Percentiles rank a stretch among this genome's conserved stretches.
These are phyloP conservation scores for Pythium plurisporium DNA, from an alignment of 352 stramenopile species.

Conservation along the genomic window DNA sequence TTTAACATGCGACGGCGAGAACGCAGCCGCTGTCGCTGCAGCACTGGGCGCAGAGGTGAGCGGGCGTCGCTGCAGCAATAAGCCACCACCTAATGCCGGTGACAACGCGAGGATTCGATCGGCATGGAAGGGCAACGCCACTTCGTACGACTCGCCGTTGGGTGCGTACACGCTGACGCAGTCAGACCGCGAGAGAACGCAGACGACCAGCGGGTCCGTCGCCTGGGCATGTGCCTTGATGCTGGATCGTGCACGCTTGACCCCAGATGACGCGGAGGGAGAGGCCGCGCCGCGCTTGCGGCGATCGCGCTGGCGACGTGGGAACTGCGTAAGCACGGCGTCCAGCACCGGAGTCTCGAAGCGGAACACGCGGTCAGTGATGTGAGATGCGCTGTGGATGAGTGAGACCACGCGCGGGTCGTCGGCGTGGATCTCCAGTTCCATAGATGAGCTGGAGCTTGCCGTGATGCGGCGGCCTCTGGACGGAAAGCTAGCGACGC, in stretches of 20 bases:
- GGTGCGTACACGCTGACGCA: conserved; percentile 65
- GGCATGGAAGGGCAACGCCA: conserved; percentile 68
- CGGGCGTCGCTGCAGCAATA: conserved; percentile 64
- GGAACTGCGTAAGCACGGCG: conserved; percentile 46
- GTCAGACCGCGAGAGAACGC: conserved; percentile 62
- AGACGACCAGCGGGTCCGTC: conserved; percentile 31
- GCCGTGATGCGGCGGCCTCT: not conserved
- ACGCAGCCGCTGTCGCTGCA: conserved; percentile 26
- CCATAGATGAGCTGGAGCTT: not conserved
- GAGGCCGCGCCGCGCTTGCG: too few species aligned
- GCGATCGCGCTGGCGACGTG: conserved; percentile 3
- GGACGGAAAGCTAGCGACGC: not conserved
- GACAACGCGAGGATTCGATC: conserved; percentile 41
- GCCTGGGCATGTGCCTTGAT: not conserved
- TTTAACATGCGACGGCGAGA: conserved; percentile 18
- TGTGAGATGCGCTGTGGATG: conserved; percentile 40
- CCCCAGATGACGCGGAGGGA: too few species aligned
- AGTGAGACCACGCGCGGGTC: conserved; percentile 39
- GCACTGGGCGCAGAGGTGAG: conserved; percentile 27
- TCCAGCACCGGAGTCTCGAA: conserved; percentile 58
- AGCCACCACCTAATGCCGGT: conserved; percentile 25
- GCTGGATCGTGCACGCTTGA: too few species aligned
- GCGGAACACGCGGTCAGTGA: conserved; percentile 58
- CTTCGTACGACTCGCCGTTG: conserved; percentile 63
- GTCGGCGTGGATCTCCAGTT: conserved; percentile 18